These are phyloP conservation scores for Tetracladium maxilliforme DNA, from an alignment of 2,329 filamentous ascomycete species.

Conservation along the genomic window DNA sequence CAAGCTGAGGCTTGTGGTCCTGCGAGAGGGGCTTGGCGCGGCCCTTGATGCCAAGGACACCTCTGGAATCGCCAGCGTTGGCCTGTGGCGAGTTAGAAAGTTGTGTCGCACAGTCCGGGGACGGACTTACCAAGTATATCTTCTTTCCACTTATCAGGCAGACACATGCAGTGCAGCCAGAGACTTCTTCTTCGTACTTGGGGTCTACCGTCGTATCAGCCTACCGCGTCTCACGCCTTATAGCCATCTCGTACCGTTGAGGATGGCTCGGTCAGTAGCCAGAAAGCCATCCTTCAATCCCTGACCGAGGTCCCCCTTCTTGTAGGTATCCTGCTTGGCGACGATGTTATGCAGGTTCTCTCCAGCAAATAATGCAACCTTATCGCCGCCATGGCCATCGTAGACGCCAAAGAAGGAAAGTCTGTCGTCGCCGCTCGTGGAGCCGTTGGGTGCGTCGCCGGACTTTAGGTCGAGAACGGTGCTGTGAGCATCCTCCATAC, in stretches of 20 bases:
- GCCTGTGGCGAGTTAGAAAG: conserved; percentile 41
- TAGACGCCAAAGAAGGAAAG: conserved; percentile 97
- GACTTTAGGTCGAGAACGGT: conserved; percentile 75
- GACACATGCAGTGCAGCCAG: conserved; percentile 91
- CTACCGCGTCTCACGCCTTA: neutral
- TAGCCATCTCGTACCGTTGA: conserved; percentile 55
- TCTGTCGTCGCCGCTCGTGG: conserved; percentile 51
- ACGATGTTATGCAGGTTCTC: conserved; percentile 90
- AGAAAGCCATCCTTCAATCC: conserved; percentile 95
- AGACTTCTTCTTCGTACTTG: conserved; percentile 94
- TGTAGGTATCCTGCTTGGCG: conserved; percentile 87
- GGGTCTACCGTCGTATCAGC: conserved; percentile 49
- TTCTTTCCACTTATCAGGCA: conserved; percentile 79
- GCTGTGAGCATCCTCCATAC: conserved; percentile 96
- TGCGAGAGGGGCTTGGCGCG: conserved; percentile 96
- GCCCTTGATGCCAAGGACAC: conserved; percentile 90
- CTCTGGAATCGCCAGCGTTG: conserved; percentile 92
- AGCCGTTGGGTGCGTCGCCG: conserved; percentile 33
- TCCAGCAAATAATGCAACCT: conserved; percentile 85
- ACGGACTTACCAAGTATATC: conserved; percentile 75
- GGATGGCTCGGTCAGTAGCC: conserved; percentile 86
- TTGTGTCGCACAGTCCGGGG: conserved; percentile 2
- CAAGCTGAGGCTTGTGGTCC: conserved; percentile 97
- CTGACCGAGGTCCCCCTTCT: conserved; percentile 82
- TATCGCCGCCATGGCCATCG: conserved; percentile 93